phyloP scores from a whole-genome alignment of 2,329 filamentous ascomycete genomes.

The Elsinoe australis region DNA sequence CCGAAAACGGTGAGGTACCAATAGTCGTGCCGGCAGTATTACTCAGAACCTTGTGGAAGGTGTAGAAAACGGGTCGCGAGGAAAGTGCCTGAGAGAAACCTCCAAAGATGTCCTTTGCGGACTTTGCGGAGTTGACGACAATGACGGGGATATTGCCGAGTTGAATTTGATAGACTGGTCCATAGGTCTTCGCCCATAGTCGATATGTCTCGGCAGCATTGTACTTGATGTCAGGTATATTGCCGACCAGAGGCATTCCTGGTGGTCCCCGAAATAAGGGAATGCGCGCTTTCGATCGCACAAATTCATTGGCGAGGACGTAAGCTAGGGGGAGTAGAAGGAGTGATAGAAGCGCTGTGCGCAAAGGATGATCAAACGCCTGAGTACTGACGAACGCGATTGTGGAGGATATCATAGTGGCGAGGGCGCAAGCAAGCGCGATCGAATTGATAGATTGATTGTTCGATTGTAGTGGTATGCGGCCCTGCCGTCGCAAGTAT shows the following conservation, averaged over 20 bases:
- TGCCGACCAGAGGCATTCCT: conserved; percentile 36
- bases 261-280: conserved; percentile 34
- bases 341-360: conserved; percentile 18
- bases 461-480: too few relatives aligned
- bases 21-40: conserved; percentile 61
- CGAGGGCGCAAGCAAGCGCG: not conserved
- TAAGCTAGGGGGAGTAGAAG: conserved; percentile 31
- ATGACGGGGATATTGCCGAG: conserved; percentile 40
- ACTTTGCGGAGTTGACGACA: conserved; percentile 38
- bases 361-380: conserved; percentile 17
- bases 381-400: conserved; percentile 17
- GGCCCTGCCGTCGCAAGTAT: too few relatives aligned
- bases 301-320: conserved; percentile 33
- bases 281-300: conserved; percentile 31
- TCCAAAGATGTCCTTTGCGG: conserved; percentile 37
- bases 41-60: conserved; percentile 49
- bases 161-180: conserved; percentile 41
- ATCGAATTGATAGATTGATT: too few relatives aligned
- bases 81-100: conserved; percentile 37
- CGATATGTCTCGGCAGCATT: conserved; percentile 39
- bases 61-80: conserved; percentile 39
- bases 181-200: conserved; percentile 36
- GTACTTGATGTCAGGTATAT: conserved; percentile 37
- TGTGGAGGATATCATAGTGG: conserved; percentile 20
- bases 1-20: conserved; percentile 59